Evolutionary conservation across 202 grass and related monocot genomes (phyloP).

Genomic region (Dendrocalamus latiflorus): DNA sequence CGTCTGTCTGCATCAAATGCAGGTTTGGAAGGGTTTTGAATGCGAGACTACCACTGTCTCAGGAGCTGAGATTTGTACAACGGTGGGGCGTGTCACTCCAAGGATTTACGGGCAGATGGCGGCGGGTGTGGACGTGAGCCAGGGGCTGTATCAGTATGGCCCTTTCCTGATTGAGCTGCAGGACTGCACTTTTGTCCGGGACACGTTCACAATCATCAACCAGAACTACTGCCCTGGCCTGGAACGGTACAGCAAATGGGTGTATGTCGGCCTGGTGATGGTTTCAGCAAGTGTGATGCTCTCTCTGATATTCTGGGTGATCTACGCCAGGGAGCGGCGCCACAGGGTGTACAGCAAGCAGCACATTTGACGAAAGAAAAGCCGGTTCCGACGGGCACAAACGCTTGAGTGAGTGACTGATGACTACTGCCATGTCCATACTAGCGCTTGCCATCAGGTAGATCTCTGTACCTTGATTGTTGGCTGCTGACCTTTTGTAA

Average conservation of each 20-base stretch:
- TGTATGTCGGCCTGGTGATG: constrained; percentile 69
- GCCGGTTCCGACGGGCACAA: not conserved
- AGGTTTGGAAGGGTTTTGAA: constrained; percentile 63
- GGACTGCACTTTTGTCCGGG: constrained; percentile 79
- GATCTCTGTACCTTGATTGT: not conserved
- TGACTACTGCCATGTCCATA: not conserved
- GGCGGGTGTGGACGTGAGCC: constrained; percentile 48
- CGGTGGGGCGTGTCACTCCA: constrained; percentile 55
- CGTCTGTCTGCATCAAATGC: not conserved
- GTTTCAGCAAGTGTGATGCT: constrained; percentile 68
- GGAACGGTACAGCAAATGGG: constrained; percentile 63
- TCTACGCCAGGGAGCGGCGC: constrained; percentile 75
- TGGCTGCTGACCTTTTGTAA: not conserved
- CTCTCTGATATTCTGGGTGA: constrained; percentile 68
- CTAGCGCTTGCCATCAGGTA: not conserved
- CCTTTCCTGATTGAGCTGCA: constrained; percentile 74
- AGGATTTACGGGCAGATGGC: constrained; percentile 65
- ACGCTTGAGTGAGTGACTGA: not conserved
- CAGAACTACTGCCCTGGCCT: constrained; percentile 63
- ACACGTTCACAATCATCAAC: constrained; percentile 59
- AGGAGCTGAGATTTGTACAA: constrained; percentile 55
- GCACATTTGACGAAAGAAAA: constrained; percentile 21
- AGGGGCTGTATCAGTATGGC: constrained; percentile 69
- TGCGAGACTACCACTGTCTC: constrained; percentile 41
- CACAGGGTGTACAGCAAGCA: constrained; percentile 63